Evolutionary conservation across 768 basidiomycete genomes (phyloP), one percentile per base, ranked within the genome.

Genomic region (Podaxis rugospora): DNA sequence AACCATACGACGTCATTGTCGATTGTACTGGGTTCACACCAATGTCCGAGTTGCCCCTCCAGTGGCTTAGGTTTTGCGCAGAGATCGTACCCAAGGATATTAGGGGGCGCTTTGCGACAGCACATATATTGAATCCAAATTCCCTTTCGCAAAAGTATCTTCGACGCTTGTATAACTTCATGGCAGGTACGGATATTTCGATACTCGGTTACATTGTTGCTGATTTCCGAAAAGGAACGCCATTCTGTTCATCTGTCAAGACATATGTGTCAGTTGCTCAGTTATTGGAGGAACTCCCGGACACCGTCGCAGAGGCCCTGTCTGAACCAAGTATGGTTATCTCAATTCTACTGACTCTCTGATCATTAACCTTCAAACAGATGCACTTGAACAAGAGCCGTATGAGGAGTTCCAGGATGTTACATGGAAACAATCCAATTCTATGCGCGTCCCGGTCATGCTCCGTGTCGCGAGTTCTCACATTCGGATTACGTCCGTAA

Each of bases 21-120:
- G 93, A 95, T 66, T 93, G 88, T 72, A 93, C 92, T 37, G 82
- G 81, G 7, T 93, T 94, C 69, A 80, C 85, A 2, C 78, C 87
- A 1, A 80, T 81, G 9, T 90, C 91, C 0, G 90, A 93, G 71
- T 76, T 93, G 6, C 93, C 93, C 0, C 75, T 90, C 7, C 88
- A 90, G 63, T 92, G 89, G 89, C 69, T 93, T 50, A 91, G 89
- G 71, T 88, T 85, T 57, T 87, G 89, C 62, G 81, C 86, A 11
- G 90, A 93, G 68, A 75, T 91, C 18, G 83, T 90, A 57, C 91
- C 93, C 5, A 69, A 71, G 25, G 90, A 93, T 62, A 81, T 92
- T 57, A 81, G 87, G 44, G 69, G 72, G 32, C 83, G 84, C n/a
- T 86, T 91, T 67, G 64, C 71, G 36, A 82, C 72, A 2, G 80